Percentiles rank a stretch among this genome's conserved stretches.
Evolutionary conservation across 164 flowering plant species (phyloP).

Genomic region (Nymphaea colorata): DNA sequence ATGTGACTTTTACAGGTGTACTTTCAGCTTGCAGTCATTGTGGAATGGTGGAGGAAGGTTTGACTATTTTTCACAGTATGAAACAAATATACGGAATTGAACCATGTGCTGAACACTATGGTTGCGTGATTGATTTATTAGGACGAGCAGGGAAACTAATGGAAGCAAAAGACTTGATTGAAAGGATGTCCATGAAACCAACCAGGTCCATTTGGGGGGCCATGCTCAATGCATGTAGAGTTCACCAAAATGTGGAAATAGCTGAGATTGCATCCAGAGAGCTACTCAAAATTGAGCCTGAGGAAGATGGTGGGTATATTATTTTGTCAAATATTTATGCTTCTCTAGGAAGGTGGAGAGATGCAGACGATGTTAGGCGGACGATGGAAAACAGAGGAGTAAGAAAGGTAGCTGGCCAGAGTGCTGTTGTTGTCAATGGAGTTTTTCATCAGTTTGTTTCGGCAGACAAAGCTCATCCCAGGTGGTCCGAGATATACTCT

Average conservation of each 20-base stretch:
- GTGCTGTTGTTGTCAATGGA: slow-evolving; percentile 32
- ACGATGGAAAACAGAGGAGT: slow-evolving; percentile 34
- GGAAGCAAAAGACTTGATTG: slow-evolving; percentile 28
- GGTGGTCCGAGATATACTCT: slow-evolving; percentile 20
- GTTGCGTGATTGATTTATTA: slow-evolving; percentile 44
- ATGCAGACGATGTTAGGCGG: slow-evolving; percentile 28
- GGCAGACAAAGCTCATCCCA: slow-evolving; percentile 29
- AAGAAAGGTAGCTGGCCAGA: slow-evolving; percentile 45
- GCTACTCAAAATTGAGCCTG: slow-evolving; percentile 39
- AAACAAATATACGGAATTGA: slow-evolving; percentile 25
- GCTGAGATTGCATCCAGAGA: slow-evolving; percentile 36
- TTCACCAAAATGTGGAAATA: slow-evolving; percentile 20
- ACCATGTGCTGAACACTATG: slow-evolving; percentile 38
- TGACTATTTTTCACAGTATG: slow-evolving; percentile 8
- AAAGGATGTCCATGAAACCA: slow-evolving; percentile 40
- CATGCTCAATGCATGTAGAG: slow-evolving; percentile 27
- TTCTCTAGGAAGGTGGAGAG: slow-evolving; percentile 28
- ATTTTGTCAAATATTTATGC: slow-evolving; percentile 39
- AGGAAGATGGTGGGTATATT: slow-evolving; percentile 37
- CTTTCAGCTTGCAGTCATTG: slow-evolving; percentile 42
- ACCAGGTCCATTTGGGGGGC: slow-evolving; percentile 43
- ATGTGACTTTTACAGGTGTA: slow-evolving; percentile 33
- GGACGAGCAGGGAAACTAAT: slow-evolving; percentile 32
- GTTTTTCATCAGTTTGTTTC: slow-evolving; percentile 25
- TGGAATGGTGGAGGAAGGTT: slow-evolving; percentile 35